Base-by-base conservation (phyloP, 2,329 filamentous ascomycete genomes). In the Blastomyces gilchristii region DNA sequence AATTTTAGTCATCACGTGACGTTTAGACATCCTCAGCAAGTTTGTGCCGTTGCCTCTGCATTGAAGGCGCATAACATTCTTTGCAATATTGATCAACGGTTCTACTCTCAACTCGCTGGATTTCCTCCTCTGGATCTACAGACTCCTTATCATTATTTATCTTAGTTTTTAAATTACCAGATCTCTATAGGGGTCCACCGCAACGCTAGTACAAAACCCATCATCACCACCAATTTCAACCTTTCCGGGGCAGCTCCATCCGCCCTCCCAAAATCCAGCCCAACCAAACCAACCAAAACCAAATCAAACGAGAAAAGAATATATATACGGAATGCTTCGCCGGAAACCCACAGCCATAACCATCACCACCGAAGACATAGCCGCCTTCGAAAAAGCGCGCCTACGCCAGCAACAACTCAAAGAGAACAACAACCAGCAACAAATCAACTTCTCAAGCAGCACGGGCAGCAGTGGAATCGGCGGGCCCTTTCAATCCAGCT, bases 271-370 rank as follows among this genome's bases (percentile, higher is more conserved):
- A 4, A 54, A 12, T 16, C 16, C n/a, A 52, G 14, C 6, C 31
- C 3, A 37, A 18, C 37, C 37, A 58, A 58, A 39, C 9, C n/a
- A 58, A 43, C 2, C n/a, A 12, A 43, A 16, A 41, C 14, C 28
- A 43, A 8, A 43, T 9, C 5, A 43, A 22, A 56, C 16, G 12
- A n/a, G 34, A 9, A 43, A 57, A 43, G 16, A 58, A 14, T 25
- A 41, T 25, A 39, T 9, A 22, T 9, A 58, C 34, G 43, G 34
- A 31, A 81, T 81, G 79, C 77, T 81, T 63, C 79, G 79, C 65
- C 78, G 79, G 65, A 79, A 80, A 66, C 79, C 79, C 37, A 81
- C 79, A 28, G 77, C 78, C n/a, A 77, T 81, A 54, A 76, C 78
- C 53, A 73, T 81, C 28, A 80, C 79, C 0, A 71, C 75, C 3